Evolutionary conservation across 2,329 filamentous ascomycete genomes (phyloP).

Genomic region (Pseudocercospora fijiensis): DNA sequence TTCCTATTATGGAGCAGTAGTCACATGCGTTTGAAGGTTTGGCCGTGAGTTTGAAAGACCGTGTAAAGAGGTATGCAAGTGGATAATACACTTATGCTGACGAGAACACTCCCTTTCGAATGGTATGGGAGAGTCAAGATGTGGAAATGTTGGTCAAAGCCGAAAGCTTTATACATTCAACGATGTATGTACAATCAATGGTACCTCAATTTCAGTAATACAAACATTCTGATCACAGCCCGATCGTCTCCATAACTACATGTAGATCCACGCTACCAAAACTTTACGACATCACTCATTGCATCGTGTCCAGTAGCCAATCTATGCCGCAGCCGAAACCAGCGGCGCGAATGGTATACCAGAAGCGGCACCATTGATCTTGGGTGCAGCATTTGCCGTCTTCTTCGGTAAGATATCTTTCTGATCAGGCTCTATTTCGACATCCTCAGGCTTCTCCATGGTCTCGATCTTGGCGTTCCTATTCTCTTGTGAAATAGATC

Average conservation of each 20-base stretch:
- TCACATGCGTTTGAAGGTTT: background rate
- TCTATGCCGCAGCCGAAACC: background rate
- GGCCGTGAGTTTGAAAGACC: background rate
- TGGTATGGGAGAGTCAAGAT: too few relatives aligned
- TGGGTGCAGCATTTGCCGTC: background rate
- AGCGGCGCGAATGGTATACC: background rate
- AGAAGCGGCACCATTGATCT: background rate
- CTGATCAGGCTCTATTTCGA: background rate
- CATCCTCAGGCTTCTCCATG: slow-evolving; percentile 11
- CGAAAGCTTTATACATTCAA: too few relatives aligned
- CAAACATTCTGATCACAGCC: background rate
- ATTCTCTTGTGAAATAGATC: slow-evolving; percentile 7
- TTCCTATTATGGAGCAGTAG: background rate
- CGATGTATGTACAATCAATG: too few relatives aligned
- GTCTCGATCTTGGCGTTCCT: slow-evolving; percentile 7
- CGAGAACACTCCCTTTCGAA: too few relatives aligned
- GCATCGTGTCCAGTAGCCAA: background rate
- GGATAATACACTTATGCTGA: too few relatives aligned
- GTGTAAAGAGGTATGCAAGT: too few relatives aligned
- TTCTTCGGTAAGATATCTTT: background rate
- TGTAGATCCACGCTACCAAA: too few relatives aligned
- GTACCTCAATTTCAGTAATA: background rate
- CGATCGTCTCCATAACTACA: too few relatives aligned
- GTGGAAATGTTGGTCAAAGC: too few relatives aligned
- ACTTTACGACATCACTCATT: too few relatives aligned